These are phyloP conservation scores for Haplosporangium sp. DNA, from an alignment of 371 early-diverging fungal species.

Conservation along the genomic window DNA sequence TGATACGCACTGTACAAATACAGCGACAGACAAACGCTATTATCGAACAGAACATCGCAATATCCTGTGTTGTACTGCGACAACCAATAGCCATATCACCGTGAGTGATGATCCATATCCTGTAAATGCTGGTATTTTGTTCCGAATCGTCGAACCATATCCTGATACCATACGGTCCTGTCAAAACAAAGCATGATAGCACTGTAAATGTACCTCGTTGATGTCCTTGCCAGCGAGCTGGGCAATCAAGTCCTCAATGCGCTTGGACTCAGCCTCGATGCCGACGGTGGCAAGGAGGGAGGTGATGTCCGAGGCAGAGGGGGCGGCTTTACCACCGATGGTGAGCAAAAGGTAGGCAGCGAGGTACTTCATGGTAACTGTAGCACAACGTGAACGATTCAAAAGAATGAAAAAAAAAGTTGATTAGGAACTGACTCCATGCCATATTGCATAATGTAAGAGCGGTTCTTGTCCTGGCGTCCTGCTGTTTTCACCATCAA, in stretches of 20 bases:
- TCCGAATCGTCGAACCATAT: too few relatives aligned
- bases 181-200: too few relatives aligned
- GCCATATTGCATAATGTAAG: too few relatives aligned
- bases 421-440: neutral
- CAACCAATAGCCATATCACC: too few relatives aligned
- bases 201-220: constrained; percentile 65
- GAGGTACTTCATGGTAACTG: constrained; percentile 89
- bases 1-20: too few relatives aligned
- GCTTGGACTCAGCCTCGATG: constrained; percentile 87
- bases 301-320: constrained; percentile 86
- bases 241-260: constrained; percentile 80
- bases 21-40: too few relatives aligned
- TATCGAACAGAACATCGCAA: too few relatives aligned
- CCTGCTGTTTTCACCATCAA: too few relatives aligned
- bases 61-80: too few relatives aligned
- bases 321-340: constrained; percentile 90
- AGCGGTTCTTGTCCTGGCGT: too few relatives aligned
- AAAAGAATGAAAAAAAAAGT: neutral
- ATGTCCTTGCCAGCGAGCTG: constrained; percentile 92
- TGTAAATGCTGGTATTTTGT: neutral
- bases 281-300: constrained; percentile 92
- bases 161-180: too few relatives aligned
- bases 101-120: too few relatives aligned
- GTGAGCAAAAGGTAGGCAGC: constrained; percentile 97
- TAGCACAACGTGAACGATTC: neutral